Evolutionary conservation across 495 filamentous ascomycete species (phyloP), one percentile per base, ranked within the genome.

Genomic region (Cenococcum geophilum): DNA sequence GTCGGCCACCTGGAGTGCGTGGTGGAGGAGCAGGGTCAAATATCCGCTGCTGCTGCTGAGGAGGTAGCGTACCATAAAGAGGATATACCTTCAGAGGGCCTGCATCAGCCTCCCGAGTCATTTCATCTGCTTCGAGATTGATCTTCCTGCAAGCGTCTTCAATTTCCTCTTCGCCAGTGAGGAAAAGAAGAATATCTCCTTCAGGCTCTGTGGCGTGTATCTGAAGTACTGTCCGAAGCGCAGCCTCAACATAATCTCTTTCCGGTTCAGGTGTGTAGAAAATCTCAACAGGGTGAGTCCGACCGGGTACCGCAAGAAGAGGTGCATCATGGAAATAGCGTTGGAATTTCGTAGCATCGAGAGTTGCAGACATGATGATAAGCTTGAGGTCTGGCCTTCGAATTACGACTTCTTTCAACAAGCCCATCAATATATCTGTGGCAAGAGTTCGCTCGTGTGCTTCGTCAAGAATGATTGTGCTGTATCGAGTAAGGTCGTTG

Each of bases 91-190:
- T 85, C 71, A 99, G 73, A 3, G 91, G 95, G 27, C 95, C 95
- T 40, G 87, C 89, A 75, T 92, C 92, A 21, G 86, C 88, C 72
- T 97, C 95, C 65, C 89, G 78, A 14, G 88, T 79, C 81, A 97
- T 89, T 70, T 97, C 91, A 64, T 96, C 90, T 34, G 82, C 88
- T 74, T 99, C 95, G 1, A 96, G 78, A 21, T 80, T 78, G 63
- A 99, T 96, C 68, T 97, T 96, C 32, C 91, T 82, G 62, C 87
- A 87, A 21, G 93, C 90, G 73, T 97, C 95, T 74, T 99, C 95
- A 70, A 99, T 99, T 72, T 99, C 95, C 73, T 99, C 95, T 70
- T 99, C 95, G 70, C 95, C 95, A 34, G 95, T 99, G 72, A 99
- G 78, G 76, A 99, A 99, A 23, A 99, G 76, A 45, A 99, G 77